Conservation (phyloP, 2,329 filamentous ascomycete species). For the Fusarium oligoseptatum region DNA sequence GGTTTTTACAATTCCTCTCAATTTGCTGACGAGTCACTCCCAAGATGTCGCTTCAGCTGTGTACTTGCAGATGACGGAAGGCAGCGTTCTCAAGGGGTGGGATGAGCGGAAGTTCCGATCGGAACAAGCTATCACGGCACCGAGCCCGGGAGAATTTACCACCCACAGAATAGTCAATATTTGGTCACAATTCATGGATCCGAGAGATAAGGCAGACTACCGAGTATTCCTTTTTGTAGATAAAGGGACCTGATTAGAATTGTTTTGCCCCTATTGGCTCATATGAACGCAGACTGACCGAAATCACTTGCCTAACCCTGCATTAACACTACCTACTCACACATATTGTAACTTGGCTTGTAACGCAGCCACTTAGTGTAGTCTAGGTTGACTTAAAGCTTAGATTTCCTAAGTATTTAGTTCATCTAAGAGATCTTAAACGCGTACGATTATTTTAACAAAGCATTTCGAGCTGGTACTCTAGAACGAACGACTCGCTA, state of each 20-base stretch:
- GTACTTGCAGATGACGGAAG: too few species aligned
- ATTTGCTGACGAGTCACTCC: background rate
- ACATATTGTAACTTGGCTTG: background rate
- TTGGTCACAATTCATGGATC: too few species aligned
- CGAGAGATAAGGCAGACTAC: background rate
- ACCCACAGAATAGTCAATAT: background rate
- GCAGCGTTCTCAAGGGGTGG: background rate
- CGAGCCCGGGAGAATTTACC: background rate
- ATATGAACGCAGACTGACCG: background rate
- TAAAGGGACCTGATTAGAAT: background rate
- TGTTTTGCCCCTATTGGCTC: background rate
- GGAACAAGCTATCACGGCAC: background rate
- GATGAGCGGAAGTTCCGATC: background rate
- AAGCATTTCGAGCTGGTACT: background rate
- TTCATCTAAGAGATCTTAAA: background rate
- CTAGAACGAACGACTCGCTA: background rate
- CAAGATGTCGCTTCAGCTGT: too few species aligned
- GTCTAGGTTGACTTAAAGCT: background rate
- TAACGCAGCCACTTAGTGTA: background rate
- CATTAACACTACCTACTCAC: background rate
- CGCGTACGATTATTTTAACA: background rate
- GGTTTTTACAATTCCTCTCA: conserved; percentile 2
- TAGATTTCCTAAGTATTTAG: background rate
- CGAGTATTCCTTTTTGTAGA: background rate
- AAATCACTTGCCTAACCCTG: background rate